phyloP scores from a whole-genome alignment of 23 red algal species.

The Gracilaria gracilis region DNA sequence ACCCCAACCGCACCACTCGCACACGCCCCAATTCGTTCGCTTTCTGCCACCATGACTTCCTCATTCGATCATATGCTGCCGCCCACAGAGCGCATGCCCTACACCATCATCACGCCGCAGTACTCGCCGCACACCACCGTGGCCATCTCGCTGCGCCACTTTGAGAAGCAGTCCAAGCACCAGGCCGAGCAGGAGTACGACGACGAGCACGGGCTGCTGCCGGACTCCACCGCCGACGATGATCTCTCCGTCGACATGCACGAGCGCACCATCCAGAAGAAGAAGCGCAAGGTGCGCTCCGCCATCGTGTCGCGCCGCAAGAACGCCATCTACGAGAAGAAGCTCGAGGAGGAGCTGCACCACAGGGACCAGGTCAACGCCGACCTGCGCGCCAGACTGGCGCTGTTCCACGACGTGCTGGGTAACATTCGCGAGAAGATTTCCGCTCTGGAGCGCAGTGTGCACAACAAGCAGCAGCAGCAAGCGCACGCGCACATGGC shows the following conservation, averaged over 20 bases:
- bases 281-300: constrained; percentile 53
- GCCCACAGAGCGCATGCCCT: constrained; percentile 36
- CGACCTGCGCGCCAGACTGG: constrained; percentile 7
- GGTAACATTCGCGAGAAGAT: constrained; percentile 31
- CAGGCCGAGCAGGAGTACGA: constrained; percentile 59
- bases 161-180: constrained; percentile 47
- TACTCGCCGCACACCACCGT: constrained; percentile 51
- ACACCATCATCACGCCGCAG: constrained; percentile 48
- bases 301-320: constrained; percentile 51
- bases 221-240: constrained; percentile 8
- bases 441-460: constrained; percentile 7
- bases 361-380: constrained; percentile 26
- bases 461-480: neutral
- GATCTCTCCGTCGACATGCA: constrained; percentile 22
- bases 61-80: constrained; percentile 23
- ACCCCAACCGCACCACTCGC: neutral
- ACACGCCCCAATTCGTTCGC: too few species aligned
- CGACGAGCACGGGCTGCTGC: constrained; percentile 36
- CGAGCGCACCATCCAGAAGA: constrained; percentile 52
- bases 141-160: constrained; percentile 46
- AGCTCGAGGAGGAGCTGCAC: constrained; percentile 34
- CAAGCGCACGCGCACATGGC: too few species aligned
- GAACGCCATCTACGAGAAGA: constrained; percentile 52
- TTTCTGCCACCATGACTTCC: neutral
- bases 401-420: constrained; percentile 24